Base-by-base conservation (phyloP, 768 basidiomycete species). In the Boletus reticulatus region DNA sequence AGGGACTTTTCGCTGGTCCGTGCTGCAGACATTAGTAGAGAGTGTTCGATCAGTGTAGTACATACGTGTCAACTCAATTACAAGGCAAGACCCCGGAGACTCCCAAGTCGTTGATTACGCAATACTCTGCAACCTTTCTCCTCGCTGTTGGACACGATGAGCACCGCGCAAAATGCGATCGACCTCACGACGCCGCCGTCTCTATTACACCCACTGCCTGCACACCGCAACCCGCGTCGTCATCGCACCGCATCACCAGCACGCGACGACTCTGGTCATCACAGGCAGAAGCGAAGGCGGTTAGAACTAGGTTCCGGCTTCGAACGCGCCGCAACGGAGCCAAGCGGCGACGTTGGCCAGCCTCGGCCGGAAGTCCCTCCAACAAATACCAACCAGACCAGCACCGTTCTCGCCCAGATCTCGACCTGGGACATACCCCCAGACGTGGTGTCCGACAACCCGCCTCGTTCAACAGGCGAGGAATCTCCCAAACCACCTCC, bases 1-100 rank as follows among this genome's bases (percentile, higher is more conserved):
- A 88, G 58, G 3, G 80, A 60, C 20, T 57, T 57, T 11, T 67
- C 65, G 31, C 3, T 53, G n/a, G 41, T 51, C 48, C 29, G 50
- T 12, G 52, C 37, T 46, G 48, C 49, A 31, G 61, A 56, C 66
- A 63, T 65, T 43, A 13, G 14, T 37, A 37, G 36, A 37, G 36
- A 22, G 22, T 27, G 27, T 29, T 29, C 27, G 8, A 29, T 29
- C 27, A 8, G 27, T 29, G 27, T 29, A 22, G 27, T 29, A 22
- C 22, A 22, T 22, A 29, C 27, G 27, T 29, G 27, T 29, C 27
- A 24, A 27, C 27, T 27, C 27, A 27, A 27, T 27, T 27, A 1
- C 27, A 24, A 47, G 10, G 1, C 14, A 37, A 24, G 62, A 64
- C 64, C 64, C 64, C 62, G 20, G 55, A 53, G 46, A 66, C 55